These are phyloP conservation scores for Auriscalpium orientale DNA, from an alignment of 768 basidiomycete genomes.

Conservation along the genomic window DNA sequence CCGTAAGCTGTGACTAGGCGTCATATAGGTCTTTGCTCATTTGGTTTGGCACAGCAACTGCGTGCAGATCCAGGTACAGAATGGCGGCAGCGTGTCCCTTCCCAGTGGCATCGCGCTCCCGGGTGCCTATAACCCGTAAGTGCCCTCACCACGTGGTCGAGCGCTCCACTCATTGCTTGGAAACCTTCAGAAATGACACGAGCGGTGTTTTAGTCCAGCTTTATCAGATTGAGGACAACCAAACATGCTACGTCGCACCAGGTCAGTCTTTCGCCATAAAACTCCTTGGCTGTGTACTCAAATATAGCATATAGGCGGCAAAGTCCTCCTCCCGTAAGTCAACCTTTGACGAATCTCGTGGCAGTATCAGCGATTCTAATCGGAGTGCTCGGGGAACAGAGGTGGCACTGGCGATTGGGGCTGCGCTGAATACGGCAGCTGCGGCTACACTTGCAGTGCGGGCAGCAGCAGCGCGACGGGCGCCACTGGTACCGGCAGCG, in stretches of 20 bases:
- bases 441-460: not conserved
- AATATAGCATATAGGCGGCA: not conserved
- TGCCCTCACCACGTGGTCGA: not conserved
- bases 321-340: not conserved
- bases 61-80: slow-evolving; percentile 19
- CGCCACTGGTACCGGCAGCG: not conserved
- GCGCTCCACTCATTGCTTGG: not conserved
- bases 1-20: not conserved
- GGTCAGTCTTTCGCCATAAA: not conserved
- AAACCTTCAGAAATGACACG: not conserved
- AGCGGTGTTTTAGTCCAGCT: slow-evolving; percentile 11
- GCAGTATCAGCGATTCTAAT: not conserved
- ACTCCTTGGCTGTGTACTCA: not conserved
- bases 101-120: slow-evolving; percentile 10
- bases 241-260: slow-evolving; percentile 11
- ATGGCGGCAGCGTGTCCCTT: slow-evolving; percentile 12
- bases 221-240: slow-evolving; percentile 6
- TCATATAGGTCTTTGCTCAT: not conserved
- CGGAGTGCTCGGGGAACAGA: not conserved
- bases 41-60: slow-evolving; percentile 8
- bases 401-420: not conserved
- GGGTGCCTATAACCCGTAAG: slow-evolving; percentile 13
- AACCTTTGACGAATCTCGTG: not conserved
- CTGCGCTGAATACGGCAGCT: not conserved
- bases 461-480: not conserved